phyloP scores from a whole-genome alignment of 1,284 basidiomycete genomes.

The Leccinum pseudoinsigne region DNA sequence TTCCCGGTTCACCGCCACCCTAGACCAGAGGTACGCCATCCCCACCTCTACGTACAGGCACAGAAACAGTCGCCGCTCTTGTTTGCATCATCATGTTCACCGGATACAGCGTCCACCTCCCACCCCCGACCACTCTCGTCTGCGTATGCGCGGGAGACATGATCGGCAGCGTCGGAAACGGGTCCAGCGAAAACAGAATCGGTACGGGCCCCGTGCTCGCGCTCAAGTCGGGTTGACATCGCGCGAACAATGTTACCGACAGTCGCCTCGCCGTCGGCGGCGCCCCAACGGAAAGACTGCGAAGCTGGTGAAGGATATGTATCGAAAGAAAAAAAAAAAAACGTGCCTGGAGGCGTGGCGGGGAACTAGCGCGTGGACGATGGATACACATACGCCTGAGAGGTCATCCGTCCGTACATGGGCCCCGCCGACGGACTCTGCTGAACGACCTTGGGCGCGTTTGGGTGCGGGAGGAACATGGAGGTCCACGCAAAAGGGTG shows the following conservation, averaged over 20 bases:
- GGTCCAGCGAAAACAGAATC: constrained; percentile 63
- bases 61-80: constrained; percentile 35
- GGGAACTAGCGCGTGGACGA: not conserved
- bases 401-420: constrained; percentile 52
- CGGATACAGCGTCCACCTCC: not conserved
- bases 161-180: constrained; percentile 38
- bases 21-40: not conserved
- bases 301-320: no score
- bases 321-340: no score
- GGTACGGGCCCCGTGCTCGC: constrained; percentile 60
- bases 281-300: no score
- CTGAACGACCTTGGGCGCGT: constrained; percentile 56
- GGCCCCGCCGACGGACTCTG: constrained; percentile 42
- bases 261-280: constrained; percentile 17
- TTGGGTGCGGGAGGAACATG: constrained; percentile 71
- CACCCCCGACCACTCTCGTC: not conserved
- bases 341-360: not conserved
- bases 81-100: constrained; percentile 15
- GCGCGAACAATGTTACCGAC: constrained; percentile 62
- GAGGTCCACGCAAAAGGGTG: constrained; percentile 43
- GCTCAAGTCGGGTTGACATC: constrained; percentile 53
- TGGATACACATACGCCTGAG: constrained; percentile 19
- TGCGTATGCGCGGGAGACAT: not conserved
- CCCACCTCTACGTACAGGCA: constrained; percentile 27
- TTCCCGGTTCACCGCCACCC: not conserved